Conservation (phyloP, 495 filamentous ascomycete genomes). For the Penicillium mononematosum region DNA sequence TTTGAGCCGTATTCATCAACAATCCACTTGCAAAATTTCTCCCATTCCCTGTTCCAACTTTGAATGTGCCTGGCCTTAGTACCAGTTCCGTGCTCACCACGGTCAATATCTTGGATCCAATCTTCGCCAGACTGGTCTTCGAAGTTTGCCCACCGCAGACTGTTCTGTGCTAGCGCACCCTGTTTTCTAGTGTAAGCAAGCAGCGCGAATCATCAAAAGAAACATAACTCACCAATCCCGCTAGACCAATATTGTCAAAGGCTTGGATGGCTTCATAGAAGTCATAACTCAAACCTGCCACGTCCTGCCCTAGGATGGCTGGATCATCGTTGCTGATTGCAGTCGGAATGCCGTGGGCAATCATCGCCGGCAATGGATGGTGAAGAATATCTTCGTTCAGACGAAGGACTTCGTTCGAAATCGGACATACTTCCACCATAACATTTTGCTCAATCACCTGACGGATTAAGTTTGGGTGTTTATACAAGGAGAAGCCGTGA, state of each 20-base stretch:
- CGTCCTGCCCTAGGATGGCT: conserved; percentile 22
- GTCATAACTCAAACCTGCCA: conserved; percentile 21
- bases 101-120: conserved; percentile 19
- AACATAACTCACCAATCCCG: conserved; percentile 6
- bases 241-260: conserved; percentile 24
- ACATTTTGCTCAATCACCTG: conserved; percentile 17
- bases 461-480: conserved; percentile 23
- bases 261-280: conserved; percentile 24
- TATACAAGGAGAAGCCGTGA: conserved; percentile 26
- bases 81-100: conserved; percentile 12
- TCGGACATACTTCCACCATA: conserved; percentile 26
- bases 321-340: conserved; percentile 28
- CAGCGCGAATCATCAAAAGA: too few species aligned
- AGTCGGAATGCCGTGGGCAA: conserved; percentile 22
- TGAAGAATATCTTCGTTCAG: conserved; percentile 10
- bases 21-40: conserved; percentile 24
- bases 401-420: conserved; percentile 26
- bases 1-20: conserved; percentile 14
- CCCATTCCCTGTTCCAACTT: conserved; percentile 20
- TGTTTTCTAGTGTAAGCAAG: too few species aligned
- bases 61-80: conserved; percentile 16
- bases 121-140: conserved; percentile 20
- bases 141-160: conserved; percentile 22
- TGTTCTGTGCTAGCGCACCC: conserved; percentile 23
- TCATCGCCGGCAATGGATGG: conserved; percentile 25